phyloP scores from a whole-genome alignment of 2,329 filamentous ascomycete species.

The Ophiocordyceps camponoti-floridani region DNA sequence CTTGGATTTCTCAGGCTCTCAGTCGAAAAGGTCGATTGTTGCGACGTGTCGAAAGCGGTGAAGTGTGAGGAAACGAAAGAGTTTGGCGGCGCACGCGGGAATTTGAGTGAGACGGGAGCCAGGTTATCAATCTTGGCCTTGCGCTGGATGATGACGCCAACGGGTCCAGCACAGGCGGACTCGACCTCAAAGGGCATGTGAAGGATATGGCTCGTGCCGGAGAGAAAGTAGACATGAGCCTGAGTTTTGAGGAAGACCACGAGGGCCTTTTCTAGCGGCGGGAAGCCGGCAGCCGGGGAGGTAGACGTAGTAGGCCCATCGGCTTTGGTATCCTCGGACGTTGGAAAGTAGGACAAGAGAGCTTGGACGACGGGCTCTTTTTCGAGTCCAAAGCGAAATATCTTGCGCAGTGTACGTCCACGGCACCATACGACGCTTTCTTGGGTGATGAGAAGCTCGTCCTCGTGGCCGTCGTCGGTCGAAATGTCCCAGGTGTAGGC shows the following conservation, averaged over 20 bases:
- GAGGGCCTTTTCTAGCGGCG: slow-evolving; percentile 44
- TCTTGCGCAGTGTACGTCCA: slow-evolving; percentile 66
- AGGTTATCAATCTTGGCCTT: slow-evolving; percentile 39
- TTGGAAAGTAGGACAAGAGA: slow-evolving; percentile 65
- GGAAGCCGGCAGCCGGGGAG: slow-evolving; percentile 4
- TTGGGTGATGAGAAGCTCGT: slow-evolving; percentile 64
- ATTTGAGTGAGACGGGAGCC: slow-evolving; percentile 33
- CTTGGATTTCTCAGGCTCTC: slow-evolving; percentile 38
- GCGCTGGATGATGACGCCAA: slow-evolving; percentile 73
- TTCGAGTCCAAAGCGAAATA: slow-evolving; percentile 73
- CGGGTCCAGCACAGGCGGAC: slow-evolving; percentile 62
- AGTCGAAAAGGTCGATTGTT: slow-evolving; percentile 34
- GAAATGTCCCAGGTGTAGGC: slow-evolving; percentile 62
- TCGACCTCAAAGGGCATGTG: slow-evolving; percentile 93
- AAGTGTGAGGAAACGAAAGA: slow-evolving; percentile 63
- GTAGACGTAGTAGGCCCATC: slow-evolving; percentile 1
- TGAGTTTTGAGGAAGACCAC: slow-evolving; percentile 87
- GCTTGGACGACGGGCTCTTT: slow-evolving; percentile 77
- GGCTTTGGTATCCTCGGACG: slow-evolving; percentile 21
- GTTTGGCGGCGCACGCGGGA: slow-evolving; percentile 53
- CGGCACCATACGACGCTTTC: slow-evolving; percentile 77
- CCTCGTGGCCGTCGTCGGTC: slow-evolving; percentile 34
- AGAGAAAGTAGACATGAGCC: slow-evolving; percentile 81
- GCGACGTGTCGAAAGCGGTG: slow-evolving; percentile 31
- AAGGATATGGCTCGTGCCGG: slow-evolving; percentile 73